Percentiles rank a stretch among this genome's conserved stretches.
Evolutionary conservation across 208 protist genomes (phyloP).

Genomic region (Acanthamoeba polyphaga): DNA sequence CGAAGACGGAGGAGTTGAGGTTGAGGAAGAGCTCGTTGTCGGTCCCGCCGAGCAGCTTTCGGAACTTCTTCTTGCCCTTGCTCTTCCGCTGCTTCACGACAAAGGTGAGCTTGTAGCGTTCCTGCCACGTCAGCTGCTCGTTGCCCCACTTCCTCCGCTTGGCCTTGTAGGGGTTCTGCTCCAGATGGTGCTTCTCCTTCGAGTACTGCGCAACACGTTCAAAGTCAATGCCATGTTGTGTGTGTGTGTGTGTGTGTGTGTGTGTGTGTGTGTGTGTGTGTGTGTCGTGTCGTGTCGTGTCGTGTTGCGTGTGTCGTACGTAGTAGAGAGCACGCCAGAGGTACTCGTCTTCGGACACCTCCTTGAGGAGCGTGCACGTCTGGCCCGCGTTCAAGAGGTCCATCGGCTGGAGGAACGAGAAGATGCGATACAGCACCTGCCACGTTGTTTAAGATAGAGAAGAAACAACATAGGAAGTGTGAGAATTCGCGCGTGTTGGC

Average conservation of each 20-base stretch:
- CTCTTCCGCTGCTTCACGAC: conserved; percentile 41
- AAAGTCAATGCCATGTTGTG: too few species aligned
- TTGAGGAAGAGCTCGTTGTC: conserved; percentile 60
- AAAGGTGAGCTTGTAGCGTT: conserved; percentile 48
- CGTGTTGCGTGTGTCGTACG: neutral
- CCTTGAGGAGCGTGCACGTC: neutral
- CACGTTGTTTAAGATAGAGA: neutral
- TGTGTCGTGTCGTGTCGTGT: too few species aligned
- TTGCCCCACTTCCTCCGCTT: conserved; percentile 25
- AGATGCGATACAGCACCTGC: neutral
- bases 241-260: too few species aligned
- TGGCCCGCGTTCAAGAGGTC: conserved; percentile 19
- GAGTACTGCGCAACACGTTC: neutral
- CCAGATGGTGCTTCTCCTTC: conserved; percentile 45
- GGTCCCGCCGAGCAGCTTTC: conserved; percentile 4
- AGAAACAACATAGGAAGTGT: neutral
- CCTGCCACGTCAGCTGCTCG: neutral
- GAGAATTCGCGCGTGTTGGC: neutral
- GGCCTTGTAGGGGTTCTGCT: conserved; percentile 34
- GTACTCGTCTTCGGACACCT: conserved; percentile 10
- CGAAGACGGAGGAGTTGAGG: neutral
- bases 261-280: too few species aligned
- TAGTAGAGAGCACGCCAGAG: conserved; percentile 38
- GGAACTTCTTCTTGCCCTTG: conserved; percentile 60
- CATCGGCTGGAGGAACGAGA: conserved; percentile 6